Percentiles rank a stretch among this genome's conserved stretches.
phyloP scores from a whole-genome alignment of 2,329 filamentous ascomycete species.

The Alternaria longipes region DNA sequence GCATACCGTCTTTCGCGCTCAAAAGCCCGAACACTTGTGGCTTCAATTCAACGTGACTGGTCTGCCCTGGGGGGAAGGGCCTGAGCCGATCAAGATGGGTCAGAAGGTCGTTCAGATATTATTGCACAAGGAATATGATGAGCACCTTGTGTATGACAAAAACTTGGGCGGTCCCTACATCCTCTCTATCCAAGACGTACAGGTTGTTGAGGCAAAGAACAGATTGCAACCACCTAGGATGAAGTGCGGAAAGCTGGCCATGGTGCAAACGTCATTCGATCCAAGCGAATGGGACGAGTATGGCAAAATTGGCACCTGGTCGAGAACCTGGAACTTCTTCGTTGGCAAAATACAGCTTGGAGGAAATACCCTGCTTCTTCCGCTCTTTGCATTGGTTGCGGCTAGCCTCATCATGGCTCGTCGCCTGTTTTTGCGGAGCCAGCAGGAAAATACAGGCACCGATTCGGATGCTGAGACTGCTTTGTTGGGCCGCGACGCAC shows the following conservation, averaged over 20 bases:
- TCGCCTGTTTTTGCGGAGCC: constrained; percentile 17
- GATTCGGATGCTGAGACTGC: constrained; percentile 32
- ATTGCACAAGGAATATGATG: constrained; percentile 19
- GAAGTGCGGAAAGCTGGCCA: constrained; percentile 41
- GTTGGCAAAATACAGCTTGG: constrained; percentile 23
- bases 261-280: constrained; percentile 35
- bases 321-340: constrained; percentile 26
- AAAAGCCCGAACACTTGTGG: constrained; percentile 22
- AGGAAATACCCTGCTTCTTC: constrained; percentile 23
- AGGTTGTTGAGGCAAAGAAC: constrained; percentile 32
- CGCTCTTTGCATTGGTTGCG: constrained; percentile 24
- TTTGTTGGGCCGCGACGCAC: constrained; percentile 24
- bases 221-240: constrained; percentile 33
- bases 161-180: neutral
- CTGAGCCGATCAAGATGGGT: constrained; percentile 19
- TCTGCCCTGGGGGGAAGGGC: constrained; percentile 11
- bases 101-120: constrained; percentile 41
- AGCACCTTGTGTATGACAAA: neutral
- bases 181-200: constrained; percentile 35
- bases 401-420: constrained; percentile 24
- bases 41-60: constrained; percentile 44
- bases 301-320: constrained; percentile 38
- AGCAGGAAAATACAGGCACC: constrained; percentile 16
- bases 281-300: constrained; percentile 43
- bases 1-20: constrained; percentile 32